These are phyloP conservation scores for Saitozyma sp. DNA, from an alignment of 768 basidiomycete genomes.

Conservation along the genomic window DNA sequence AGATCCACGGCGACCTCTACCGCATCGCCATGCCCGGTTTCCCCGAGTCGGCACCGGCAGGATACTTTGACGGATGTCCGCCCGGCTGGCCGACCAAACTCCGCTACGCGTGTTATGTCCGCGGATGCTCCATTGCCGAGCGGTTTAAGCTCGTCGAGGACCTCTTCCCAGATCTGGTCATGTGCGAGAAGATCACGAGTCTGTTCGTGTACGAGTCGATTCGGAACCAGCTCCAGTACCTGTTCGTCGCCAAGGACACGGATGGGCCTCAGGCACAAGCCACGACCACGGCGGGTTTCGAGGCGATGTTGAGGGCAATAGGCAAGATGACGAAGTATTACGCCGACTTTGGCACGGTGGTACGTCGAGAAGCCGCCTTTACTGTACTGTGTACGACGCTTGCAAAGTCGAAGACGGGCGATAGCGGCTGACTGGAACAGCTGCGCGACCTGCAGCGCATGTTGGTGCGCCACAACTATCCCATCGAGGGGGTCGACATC, in stretches of 20 bases:
- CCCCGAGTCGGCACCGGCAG: background rate
- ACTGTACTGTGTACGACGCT: no score
- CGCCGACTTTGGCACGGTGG: background rate
- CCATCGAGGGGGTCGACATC: no score
- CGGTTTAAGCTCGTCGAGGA: background rate
- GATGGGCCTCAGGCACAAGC: background rate
- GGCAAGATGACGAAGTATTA: background rate
- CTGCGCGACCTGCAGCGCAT: no score
- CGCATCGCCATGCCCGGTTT: conserved; percentile 8
- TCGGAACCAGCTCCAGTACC: background rate
- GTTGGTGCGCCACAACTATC: no score
- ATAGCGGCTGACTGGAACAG: no score
- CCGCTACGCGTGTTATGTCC: background rate
- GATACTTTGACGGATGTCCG: background rate
- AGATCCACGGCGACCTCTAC: conserved; percentile 4
- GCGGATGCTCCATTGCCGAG: background rate
- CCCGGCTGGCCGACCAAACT: background rate
- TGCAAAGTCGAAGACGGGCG: no score
- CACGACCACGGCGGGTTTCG: background rate
- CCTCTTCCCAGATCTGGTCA: background rate
- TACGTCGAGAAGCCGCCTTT: no score
- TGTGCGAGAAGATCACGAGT: background rate
- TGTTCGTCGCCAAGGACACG: background rate
- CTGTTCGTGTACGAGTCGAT: background rate
- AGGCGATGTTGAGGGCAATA: background rate